Percentiles rank a stretch among this genome's conserved stretches.
Conservation (phyloP, 1,139 yeast species). For the Kurtzmaniella natalensis region DNA sequence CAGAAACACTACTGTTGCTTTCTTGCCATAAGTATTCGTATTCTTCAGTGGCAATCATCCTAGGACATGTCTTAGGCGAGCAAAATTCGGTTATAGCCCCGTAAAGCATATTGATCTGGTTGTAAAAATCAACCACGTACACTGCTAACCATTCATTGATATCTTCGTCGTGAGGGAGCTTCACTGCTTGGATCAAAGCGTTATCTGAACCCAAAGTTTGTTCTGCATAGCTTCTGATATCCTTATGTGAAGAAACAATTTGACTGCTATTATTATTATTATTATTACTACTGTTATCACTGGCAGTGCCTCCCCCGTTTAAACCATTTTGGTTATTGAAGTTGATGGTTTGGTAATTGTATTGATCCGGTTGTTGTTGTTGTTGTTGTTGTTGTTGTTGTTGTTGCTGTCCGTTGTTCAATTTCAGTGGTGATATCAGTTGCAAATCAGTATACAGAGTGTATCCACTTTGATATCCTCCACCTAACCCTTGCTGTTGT, state of each 20-base stretch:
- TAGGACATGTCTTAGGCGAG: constrained; percentile 86
- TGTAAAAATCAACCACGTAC: constrained; percentile 85
- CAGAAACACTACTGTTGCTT: constrained; percentile 20
- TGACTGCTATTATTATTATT: constrained; percentile 29
- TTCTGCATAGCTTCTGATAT: constrained; percentile 81
- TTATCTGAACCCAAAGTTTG: constrained; percentile 93
- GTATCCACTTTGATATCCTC: too few relatives aligned
- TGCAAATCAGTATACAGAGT: too few relatives aligned
- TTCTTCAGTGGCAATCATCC: constrained; percentile 96
- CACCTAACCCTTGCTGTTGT: too few relatives aligned
- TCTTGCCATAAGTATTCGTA: constrained; percentile 97
- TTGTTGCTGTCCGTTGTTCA: constrained; percentile 20
- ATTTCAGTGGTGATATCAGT: too few relatives aligned
- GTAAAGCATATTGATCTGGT: constrained; percentile 93
- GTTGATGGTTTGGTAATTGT: constrained; percentile 11
- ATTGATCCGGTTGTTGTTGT: constrained; percentile 13
- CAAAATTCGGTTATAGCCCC: constrained; percentile 96
- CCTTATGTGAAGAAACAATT: constrained; percentile 58
- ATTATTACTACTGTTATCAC: too few relatives aligned
- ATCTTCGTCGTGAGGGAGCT: constrained; percentile 90
- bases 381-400: constrained; percentile 20
- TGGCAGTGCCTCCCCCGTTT: too few relatives aligned
- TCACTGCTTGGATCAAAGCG: constrained; percentile 86
- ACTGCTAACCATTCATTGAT: constrained; percentile 94
- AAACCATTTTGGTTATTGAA: constrained; percentile 7